phyloP scores from a whole-genome alignment of 1,284 basidiomycete species.

The Sporisorium sorghi region DNA sequence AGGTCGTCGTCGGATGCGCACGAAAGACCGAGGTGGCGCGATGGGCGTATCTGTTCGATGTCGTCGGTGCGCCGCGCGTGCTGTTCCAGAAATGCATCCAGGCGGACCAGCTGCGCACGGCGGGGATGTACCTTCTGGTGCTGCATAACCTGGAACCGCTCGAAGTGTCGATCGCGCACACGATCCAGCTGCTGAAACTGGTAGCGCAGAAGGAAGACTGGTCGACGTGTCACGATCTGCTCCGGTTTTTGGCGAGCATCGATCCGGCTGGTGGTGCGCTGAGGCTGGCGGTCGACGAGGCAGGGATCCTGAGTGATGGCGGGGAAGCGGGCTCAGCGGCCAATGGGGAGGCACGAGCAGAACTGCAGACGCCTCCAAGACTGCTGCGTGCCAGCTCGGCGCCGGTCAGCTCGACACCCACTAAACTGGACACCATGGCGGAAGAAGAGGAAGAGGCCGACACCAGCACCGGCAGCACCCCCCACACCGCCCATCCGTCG shows the following conservation, averaged over 20 bases:
- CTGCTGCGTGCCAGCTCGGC: constrained; percentile 14
- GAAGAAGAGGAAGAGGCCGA: constrained; percentile 36
- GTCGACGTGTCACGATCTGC: constrained; percentile 71
- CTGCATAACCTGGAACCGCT: constrained; percentile 91
- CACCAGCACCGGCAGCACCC: not conserved
- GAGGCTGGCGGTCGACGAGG: constrained; percentile 31
- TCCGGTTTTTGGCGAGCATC: constrained; percentile 54
- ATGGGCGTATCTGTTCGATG: constrained; percentile 88
- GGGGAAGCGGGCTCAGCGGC: not conserved
- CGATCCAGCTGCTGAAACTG: constrained; percentile 56
- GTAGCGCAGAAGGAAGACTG: constrained; percentile 53
- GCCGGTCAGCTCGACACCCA: constrained; percentile 17
- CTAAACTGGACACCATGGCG: constrained; percentile 30
- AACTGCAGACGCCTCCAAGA: constrained; percentile 12
- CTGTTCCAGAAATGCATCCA: constrained; percentile 90
- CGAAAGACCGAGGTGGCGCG: constrained; percentile 94
- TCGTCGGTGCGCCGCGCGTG: constrained; percentile 87
- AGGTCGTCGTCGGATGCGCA: constrained; percentile 95
- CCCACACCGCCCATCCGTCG: not conserved
- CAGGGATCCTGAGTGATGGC: constrained; percentile 22
- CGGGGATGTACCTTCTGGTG: constrained; percentile 91
- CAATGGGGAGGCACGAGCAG: not conserved
- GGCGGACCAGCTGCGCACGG: constrained; percentile 83
- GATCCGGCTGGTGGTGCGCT: constrained; percentile 74
- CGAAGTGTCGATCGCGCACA: constrained; percentile 71